Evolutionary conservation across 225 moss, liverwort and hornwort genomes (phyloP), one percentile per base, ranked within the genome.

Genomic region (Bryoerythrophyllum caledonicum): DNA sequence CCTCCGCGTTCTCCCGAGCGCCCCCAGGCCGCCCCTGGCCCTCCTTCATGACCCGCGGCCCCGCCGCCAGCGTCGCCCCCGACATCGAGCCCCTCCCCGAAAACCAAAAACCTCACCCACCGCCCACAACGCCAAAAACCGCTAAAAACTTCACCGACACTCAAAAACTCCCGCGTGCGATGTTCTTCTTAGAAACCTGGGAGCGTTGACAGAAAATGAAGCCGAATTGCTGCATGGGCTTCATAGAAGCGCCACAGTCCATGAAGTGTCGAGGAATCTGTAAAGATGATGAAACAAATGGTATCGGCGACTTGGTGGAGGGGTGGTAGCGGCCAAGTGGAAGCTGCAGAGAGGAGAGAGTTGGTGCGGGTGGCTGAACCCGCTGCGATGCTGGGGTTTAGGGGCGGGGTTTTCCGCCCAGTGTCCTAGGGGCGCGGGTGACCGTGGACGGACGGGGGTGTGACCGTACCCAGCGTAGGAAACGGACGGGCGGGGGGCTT

Each of bases 31-130:
- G 9, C 15, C 66, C 81, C 61, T 75, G 57, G 11, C 56, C 80
- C 3, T 60, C 38, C 16, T 72, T 38, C 7, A 3, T 27, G 1
- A 68, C 20, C 73, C 89, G 71, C 20, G 92, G 68, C 55, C 96
- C 91, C 30, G 94, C 48, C 15, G 96, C 96, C 74, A 97, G 81
- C 48, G 91, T 70, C 24, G 94, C 94, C 62, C 94, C 94, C 71
- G 96, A 97, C 96, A 97, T 96, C 70, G 19, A n/a, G 25, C 76
- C 63, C 35, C 48, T 17, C 17, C 26, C 19, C 1, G 5, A 40
- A 0, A 32, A 32, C 32, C 32, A 13, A 60, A 72, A 7, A 0
- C 25, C n/a, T 35, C 63, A 11, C 13, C n/a, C 43, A 40, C 52
- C 67, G 20, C 40, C 11, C 6, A 43, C 53, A 6, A 32, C 1